Evolutionary conservation across 139 green algal species (phyloP).

Genomic region (Pleodorina starrii): DNA sequence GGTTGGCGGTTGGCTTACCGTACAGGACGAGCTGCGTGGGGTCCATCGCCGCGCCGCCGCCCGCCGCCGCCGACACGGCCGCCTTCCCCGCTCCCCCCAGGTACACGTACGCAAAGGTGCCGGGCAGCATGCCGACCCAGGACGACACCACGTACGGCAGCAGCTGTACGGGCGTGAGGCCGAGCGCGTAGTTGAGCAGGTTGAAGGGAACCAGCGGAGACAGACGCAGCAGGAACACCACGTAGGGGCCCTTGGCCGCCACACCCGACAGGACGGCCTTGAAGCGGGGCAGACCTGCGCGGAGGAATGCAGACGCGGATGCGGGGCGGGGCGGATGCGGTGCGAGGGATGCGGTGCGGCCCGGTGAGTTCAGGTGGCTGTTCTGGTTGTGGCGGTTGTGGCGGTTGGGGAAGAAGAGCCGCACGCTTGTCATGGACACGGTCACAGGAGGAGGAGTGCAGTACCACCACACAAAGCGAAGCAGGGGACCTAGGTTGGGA

Average conservation of each 20-base stretch:
- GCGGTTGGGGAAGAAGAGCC: too few species aligned
- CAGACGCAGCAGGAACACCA: constrained; percentile 86
- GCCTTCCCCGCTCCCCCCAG: constrained; percentile 73
- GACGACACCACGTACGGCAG: constrained; percentile 77
- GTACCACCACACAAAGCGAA: too few species aligned
- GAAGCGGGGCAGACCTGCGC: constrained; percentile 57
- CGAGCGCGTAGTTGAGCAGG: constrained; percentile 83
- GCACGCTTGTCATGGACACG: too few species aligned
- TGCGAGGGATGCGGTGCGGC: too few species aligned
- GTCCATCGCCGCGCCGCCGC: constrained; percentile 1
- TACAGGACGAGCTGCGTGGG: constrained; percentile 67
- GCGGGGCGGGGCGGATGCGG: too few species aligned
- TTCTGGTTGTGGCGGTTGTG: too few species aligned
- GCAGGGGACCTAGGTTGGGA: too few species aligned
- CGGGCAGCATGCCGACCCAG: constrained; percentile 88
- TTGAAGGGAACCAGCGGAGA: constrained; percentile 83
- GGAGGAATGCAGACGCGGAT: too few species aligned
- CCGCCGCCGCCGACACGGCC: constrained; percentile 65
- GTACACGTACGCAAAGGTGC: constrained; percentile 86
- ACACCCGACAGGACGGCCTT: constrained; percentile 68
- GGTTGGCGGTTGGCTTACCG: too few species aligned
- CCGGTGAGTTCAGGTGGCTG: too few species aligned
- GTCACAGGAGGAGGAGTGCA: too few species aligned
- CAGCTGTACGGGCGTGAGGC: constrained; percentile 52
- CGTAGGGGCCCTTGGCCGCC: constrained; percentile 19